A percentile compares a stretch with the other conserved stretches of the same genome.
Conservation (phyloP, 1,284 basidiomycete genomes). For the Cerrena zonata region DNA sequence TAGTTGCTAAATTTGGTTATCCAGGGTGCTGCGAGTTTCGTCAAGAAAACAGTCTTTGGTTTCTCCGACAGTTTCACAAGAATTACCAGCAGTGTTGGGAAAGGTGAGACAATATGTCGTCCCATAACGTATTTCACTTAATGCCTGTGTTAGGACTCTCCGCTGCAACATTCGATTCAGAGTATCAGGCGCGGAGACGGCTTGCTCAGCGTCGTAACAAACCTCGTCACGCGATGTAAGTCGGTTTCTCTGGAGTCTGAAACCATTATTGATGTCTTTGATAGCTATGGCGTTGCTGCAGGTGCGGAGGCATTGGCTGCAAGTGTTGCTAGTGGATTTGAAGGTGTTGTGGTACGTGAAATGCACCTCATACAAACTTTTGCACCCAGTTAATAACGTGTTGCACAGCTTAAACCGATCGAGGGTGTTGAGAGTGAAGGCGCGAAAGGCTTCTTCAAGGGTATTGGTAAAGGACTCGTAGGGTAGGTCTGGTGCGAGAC, state of each 20-base stretch:
- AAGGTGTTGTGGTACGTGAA: slow-evolving; percentile 82
- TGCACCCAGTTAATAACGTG: not conserved
- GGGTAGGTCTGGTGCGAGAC: slow-evolving; percentile 58
- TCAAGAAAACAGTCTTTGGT: slow-evolving; percentile 98
- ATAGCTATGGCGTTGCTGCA: slow-evolving; percentile 87
- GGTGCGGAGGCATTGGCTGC: slow-evolving; percentile 93
- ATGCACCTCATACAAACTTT: not conserved
- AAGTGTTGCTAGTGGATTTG: slow-evolving; percentile 91
- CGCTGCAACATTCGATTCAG: slow-evolving; percentile 92
- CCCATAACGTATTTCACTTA: slow-evolving; percentile 1
- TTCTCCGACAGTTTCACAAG: slow-evolving; percentile 94
- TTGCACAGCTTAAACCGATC: slow-evolving; percentile 78
- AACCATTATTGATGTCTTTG: slow-evolving; percentile 10
- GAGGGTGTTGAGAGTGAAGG: slow-evolving; percentile 95
- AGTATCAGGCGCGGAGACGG: slow-evolving; percentile 87
- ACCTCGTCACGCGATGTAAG: slow-evolving; percentile 90
- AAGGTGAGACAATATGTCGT: slow-evolving; percentile 49
- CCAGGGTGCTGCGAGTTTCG: slow-evolving; percentile 93
- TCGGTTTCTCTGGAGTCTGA: slow-evolving; percentile 8
- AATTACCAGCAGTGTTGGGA: slow-evolving; percentile 94
- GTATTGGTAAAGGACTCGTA: slow-evolving; percentile 92
- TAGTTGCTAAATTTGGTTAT: slow-evolving; percentile 2
- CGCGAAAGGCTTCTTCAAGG: slow-evolving; percentile 95
- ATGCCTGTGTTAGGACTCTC: slow-evolving; percentile 63
- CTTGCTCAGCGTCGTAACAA: slow-evolving; percentile 89